A percentile compares a stretch with the other conserved stretches of the same genome.
phyloP scores from a whole-genome alignment of 108 stramenopile genomes.

The Pinguiococcus pyrenoidosus region DNA sequence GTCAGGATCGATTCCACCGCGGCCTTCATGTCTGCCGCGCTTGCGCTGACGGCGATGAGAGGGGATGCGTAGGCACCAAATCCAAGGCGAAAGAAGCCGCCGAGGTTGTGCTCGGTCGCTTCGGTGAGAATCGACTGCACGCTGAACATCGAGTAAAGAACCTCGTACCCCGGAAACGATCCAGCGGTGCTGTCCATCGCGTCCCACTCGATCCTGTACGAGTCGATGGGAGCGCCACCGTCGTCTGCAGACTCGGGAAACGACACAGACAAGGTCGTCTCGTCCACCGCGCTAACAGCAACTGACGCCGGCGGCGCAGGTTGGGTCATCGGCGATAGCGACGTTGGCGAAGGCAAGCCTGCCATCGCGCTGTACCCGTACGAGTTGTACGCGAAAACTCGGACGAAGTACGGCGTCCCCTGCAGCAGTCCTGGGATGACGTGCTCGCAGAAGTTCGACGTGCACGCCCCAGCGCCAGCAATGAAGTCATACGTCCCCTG shows the following conservation, averaged over 20 bases:
- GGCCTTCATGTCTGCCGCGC: conserved; percentile 24
- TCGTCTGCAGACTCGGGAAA: conserved; percentile 51
- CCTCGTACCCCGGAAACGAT: conserved; percentile 5
- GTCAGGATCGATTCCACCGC: conserved; percentile 39
- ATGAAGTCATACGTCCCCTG: no score
- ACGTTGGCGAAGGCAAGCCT: conserved; percentile 9
- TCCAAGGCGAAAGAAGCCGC: conserved; percentile 41
- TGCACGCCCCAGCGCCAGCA: conserved; percentile 18
- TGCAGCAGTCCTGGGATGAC: conserved; percentile 35
- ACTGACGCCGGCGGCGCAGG: conserved; percentile 17
- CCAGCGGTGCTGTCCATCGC: conserved; percentile 10
- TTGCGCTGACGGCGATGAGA: conserved; percentile 27
- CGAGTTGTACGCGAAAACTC: conserved; percentile 60
- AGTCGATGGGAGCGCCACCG: conserved; percentile 51
- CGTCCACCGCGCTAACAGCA: not conserved
- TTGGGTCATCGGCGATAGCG: conserved; percentile 29
- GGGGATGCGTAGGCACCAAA: conserved; percentile 38
- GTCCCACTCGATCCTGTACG: conserved; percentile 68
- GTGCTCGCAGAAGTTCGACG: conserved; percentile 20
- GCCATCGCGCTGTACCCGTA: conserved; percentile 42
- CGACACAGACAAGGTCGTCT: conserved; percentile 34
- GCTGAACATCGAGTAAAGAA: conserved; percentile 28
- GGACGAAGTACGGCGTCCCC: conserved; percentile 49
- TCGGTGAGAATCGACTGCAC: conserved; percentile 31
- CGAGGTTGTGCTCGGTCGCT: conserved; percentile 23